Base-by-base conservation (phyloP, 1,139 yeast species). In the Sugiyamaella novakii region DNA sequence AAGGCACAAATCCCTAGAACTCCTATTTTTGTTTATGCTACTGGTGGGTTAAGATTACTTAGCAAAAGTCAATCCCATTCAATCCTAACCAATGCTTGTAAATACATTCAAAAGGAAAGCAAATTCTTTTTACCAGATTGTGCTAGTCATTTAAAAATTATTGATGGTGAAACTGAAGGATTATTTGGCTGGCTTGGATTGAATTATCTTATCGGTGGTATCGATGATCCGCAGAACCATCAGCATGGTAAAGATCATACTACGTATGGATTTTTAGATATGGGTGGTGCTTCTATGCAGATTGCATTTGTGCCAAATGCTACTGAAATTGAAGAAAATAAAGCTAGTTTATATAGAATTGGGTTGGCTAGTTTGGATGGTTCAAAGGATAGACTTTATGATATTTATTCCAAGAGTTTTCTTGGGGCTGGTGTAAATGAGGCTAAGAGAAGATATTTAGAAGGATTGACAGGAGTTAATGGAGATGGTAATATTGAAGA, bases 221-320 rank as follows among this genome's bases (percentile, higher is more conserved):
- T 84, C 40, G 82, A 81, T 8, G 54, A 55, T 28, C 81, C 83
- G 0, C 64, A 61, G 5, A 50, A 58, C n/a, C 81, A 78, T 54
- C 68, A 72, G 35, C 81, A 77, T 56, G 80, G 81, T 1, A 73
- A 75, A 47, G 71, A 72, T 48, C 83, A 79, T 54, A 70, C 77
- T 21, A 81, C 94, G 0, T 84, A 79, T 59, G 95, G 95, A 1
- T 73, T 87, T 30, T 66, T 87, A 53, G 95, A 87, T 57, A 83
- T 87, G 89, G 95, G 95, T 3, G 95, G 95, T 0, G 94, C 94
- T 0, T 84, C 92, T 1, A 83, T 95, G 0, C 95, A 87, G 62
- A 80, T 87, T 30, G 87, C 88, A 0, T 87, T 85, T 63, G 85
- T 80, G 56, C 94, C 95, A 0, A 78, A 79, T 58, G 52, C 68